Conservation (phyloP, 2,329 filamentous ascomycete species). For the Leptographium lundbergii region DNA sequence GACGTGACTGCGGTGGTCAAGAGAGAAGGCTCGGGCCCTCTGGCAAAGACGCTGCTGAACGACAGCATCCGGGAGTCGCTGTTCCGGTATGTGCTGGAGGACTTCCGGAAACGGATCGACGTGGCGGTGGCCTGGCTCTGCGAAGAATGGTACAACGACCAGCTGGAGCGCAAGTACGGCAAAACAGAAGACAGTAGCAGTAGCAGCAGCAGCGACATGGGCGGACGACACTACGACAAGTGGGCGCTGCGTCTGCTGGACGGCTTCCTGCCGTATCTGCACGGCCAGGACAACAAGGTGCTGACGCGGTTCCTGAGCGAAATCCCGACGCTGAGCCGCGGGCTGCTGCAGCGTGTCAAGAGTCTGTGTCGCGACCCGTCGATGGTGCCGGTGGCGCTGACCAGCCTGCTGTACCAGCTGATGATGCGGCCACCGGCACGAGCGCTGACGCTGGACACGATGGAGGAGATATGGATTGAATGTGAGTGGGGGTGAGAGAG, state of each 20-base stretch:
- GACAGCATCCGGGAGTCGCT: conserved; percentile 68
- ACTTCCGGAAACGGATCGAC: conserved; percentile 82
- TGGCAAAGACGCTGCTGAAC: conserved; percentile 31
- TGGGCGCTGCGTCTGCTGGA: conserved; percentile 76
- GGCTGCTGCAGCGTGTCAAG: conserved; percentile 62
- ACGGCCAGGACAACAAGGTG: conserved; percentile 69
- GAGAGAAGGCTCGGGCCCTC: background rate
- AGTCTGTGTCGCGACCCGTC: conserved; percentile 53
- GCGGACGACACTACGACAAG: conserved; percentile 55
- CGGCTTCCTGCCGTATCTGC: conserved; percentile 81
- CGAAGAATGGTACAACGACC: conserved; percentile 97
- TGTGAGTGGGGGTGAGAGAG: conserved; percentile 31
- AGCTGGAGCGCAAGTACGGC: conserved; percentile 26
- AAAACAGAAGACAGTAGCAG: background rate
- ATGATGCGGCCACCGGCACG: conserved; percentile 55
- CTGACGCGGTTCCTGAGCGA: conserved; percentile 86
- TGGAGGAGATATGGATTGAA: conserved; percentile 54
- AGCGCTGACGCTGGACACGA: conserved; percentile 49
- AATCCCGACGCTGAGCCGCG: conserved; percentile 63
- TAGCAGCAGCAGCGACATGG: conserved; percentile 12
- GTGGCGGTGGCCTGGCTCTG: conserved; percentile 88
- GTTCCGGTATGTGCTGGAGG: conserved; percentile 77
- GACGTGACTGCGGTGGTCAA: background rate
- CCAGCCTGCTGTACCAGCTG: conserved; percentile 52
- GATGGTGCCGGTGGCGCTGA: conserved; percentile 49